Conservation (phyloP, 179 eudicot species). For the Amaranthus tricolor region DNA sequence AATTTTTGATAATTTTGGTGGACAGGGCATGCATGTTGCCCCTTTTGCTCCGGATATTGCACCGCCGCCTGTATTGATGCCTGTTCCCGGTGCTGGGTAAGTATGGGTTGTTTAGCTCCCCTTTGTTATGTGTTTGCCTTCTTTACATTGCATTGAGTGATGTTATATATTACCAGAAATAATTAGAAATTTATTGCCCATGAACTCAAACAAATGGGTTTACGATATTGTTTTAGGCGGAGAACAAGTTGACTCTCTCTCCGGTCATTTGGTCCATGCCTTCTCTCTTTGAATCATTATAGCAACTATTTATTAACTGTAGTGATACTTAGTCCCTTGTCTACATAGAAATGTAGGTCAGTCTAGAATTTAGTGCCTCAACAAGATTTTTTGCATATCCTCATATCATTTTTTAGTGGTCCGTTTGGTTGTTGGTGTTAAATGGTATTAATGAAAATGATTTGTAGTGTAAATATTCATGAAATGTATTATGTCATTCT, state of each 20-base stretch:
- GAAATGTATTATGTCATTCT: no score
- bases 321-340: not conserved
- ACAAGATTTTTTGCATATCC: no score
- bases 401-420: no score
- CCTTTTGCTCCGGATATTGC: conserved; percentile 74
- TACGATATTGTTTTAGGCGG: not conserved
- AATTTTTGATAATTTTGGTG: conserved; percentile 70
- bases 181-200: not conserved
- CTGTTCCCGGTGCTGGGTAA: conserved; percentile 99
- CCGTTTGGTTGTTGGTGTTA: no score
- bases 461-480: no score
- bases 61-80: conserved; percentile 93
- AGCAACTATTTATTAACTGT: not conserved
- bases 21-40: conserved; percentile 73
- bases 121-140: not conserved
- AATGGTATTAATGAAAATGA: no score
- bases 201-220: not conserved
- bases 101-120: conserved; percentile 12
- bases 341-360: not conserved
- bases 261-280: not conserved
- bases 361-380: not conserved
- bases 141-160: not conserved
- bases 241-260: not conserved
- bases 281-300: not conserved
- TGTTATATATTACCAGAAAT: not conserved